A percentile compares a stretch with the other conserved stretches of the same genome.
These are phyloP conservation scores for Colletotrichum sp. DNA, from an alignment of 2,329 filamentous ascomycete species.

Conservation along the genomic window DNA sequence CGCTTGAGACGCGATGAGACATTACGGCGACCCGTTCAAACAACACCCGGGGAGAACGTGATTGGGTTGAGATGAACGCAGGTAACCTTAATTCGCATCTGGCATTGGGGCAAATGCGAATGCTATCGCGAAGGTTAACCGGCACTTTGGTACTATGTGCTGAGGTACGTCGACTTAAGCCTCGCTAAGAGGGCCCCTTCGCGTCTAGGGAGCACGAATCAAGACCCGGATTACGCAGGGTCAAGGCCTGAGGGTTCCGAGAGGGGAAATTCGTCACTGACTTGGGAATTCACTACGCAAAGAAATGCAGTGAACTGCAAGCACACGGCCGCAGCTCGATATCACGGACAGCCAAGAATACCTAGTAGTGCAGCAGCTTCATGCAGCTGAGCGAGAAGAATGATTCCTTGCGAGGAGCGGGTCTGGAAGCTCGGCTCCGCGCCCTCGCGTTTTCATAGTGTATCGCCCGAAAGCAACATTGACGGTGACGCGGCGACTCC, in stretches of 20 bases:
- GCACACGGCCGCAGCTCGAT: neutral
- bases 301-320: neutral
- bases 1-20: neutral
- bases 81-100: neutral
- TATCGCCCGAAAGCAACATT: neutral
- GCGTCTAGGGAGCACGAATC: neutral
- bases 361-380: neutral
- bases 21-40: neutral
- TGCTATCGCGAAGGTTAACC: neutral
- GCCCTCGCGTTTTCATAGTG: neutral
- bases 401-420: neutral
- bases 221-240: neutral
- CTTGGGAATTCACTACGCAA: neutral
- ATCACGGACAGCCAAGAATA: neutral
- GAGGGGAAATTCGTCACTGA: neutral
- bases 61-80: neutral
- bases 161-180: neutral
- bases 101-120: neutral
- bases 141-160: neutral
- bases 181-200: neutral
- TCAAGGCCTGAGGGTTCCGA: neutral
- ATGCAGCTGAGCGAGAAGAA: neutral
- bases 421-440: neutral
- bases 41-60: neutral
- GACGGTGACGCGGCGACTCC: neutral